These are phyloP conservation scores for Poteriospumella lacustris DNA, from an alignment of 108 stramenopile species.

Conservation along the genomic window DNA sequence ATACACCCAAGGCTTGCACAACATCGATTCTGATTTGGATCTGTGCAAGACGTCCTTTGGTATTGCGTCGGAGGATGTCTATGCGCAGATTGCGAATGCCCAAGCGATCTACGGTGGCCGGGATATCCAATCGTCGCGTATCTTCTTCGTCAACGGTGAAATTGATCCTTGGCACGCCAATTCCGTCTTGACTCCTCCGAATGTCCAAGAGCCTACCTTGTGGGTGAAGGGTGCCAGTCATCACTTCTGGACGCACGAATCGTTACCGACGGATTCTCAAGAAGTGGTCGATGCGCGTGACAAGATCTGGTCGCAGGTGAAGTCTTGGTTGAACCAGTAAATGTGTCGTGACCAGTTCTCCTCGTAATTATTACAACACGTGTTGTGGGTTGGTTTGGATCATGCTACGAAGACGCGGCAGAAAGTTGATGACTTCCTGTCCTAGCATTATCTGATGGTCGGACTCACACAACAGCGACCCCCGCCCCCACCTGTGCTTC, in stretches of 20 bases:
- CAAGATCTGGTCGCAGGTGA: conserved; percentile 39
- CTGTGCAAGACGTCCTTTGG: conserved; percentile 65
- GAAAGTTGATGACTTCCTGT: no score
- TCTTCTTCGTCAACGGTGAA: conserved; percentile 78
- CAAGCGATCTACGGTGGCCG: conserved; percentile 71
- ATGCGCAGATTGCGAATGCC: conserved; percentile 57
- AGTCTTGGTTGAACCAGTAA: conserved; percentile 34
- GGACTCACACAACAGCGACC: no score
- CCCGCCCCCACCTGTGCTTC: no score
- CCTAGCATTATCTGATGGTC: no score
- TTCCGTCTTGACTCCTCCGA: conserved; percentile 50
- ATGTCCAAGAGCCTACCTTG: conserved; percentile 33
- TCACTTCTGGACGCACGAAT: conserved; percentile 51
- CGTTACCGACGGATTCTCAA: conserved; percentile 39
- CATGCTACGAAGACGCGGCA: no score
- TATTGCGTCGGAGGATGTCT: conserved; percentile 54
- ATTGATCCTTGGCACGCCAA: conserved; percentile 87
- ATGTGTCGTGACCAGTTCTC: no score
- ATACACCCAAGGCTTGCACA: conserved; percentile 68
- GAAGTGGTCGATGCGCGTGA: conserved; percentile 33
- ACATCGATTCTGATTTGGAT: conserved; percentile 63
- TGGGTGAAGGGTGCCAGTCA: conserved; percentile 38
- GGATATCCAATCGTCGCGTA: conserved; percentile 49
- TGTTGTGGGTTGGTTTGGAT: no score
- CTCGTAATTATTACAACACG: no score